phyloP scores from a whole-genome alignment of 2,329 filamentous ascomycete species.

The Fusarium citri region DNA sequence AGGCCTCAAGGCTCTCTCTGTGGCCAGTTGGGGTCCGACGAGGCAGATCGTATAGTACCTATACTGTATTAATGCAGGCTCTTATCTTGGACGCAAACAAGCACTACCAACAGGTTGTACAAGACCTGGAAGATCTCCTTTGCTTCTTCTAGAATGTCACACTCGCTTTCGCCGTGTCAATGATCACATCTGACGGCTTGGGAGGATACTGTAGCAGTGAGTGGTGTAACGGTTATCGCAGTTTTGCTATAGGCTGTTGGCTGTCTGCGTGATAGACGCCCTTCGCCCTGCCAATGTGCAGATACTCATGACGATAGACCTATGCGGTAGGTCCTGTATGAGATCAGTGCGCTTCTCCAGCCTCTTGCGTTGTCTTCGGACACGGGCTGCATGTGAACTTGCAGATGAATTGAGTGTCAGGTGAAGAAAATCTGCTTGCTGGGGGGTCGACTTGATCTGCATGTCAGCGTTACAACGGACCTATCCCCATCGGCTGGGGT shows the following conservation, averaged over 20 bases:
- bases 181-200: neutral
- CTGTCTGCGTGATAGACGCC: conserved; percentile 4
- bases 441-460: conserved; percentile 2
- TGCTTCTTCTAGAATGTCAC: conserved; percentile 21
- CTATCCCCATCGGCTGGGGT: neutral
- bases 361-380: conserved; percentile 1
- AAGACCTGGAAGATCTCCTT: neutral
- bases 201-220: neutral
- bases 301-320: neutral
- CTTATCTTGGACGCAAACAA: neutral
- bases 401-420: conserved; percentile 15
- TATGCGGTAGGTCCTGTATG: neutral
- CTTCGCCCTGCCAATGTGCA: conserved; percentile 16
- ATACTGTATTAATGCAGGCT: neutral
- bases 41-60: neutral
- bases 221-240: neutral
- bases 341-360: conserved; percentile 19
- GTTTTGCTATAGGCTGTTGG: neutral
- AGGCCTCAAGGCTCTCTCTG: conserved; percentile 13
- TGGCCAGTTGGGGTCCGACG: neutral
- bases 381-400: conserved; percentile 2
- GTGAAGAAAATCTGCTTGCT: conserved; percentile 5
- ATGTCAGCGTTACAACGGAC: conserved; percentile 1
- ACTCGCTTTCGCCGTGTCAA: conserved; percentile 2
- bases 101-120: neutral